These are phyloP conservation scores for Sonneratia alba DNA, from an alignment of 345 rosid genomes.

Conservation along the genomic window DNA sequence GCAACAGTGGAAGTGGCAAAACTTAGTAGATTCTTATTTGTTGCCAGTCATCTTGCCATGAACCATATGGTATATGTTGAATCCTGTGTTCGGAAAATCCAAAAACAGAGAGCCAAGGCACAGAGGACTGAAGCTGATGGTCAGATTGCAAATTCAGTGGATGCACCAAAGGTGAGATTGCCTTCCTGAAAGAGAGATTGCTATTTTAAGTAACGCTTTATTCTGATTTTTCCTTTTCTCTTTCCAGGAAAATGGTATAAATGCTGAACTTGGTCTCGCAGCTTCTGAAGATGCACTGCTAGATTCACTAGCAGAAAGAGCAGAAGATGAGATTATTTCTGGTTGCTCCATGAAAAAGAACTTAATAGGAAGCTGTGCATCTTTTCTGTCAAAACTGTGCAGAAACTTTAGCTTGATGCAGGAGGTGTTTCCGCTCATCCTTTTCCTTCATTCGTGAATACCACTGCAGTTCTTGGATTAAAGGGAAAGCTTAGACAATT, in stretches of 20 bases:
- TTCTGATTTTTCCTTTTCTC: conserved; percentile 11
- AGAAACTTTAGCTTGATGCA: conserved; percentile 77
- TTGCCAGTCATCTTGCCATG: conserved; percentile 88
- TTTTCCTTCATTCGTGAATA: conserved; percentile 3
- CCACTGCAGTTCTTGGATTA: not conserved
- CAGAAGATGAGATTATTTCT: conserved; percentile 85
- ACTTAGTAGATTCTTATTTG: conserved; percentile 76
- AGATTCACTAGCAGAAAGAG: conserved; percentile 75
- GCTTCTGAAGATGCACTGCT: conserved; percentile 87
- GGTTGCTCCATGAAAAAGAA: conserved; percentile 48
- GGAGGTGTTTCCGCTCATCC: conserved; percentile 35
- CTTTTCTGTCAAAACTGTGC: conserved; percentile 84
- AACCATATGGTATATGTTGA: conserved; percentile 90
- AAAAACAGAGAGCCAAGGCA: conserved; percentile 62
- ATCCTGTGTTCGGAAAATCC: conserved; percentile 72
- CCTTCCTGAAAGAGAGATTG: conserved; percentile 1
- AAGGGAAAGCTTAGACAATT: not conserved
- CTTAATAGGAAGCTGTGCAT: conserved; percentile 73
- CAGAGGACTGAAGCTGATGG: conserved; percentile 32
- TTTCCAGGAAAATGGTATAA: conserved; percentile 61
- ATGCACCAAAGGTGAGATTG: conserved; percentile 33
- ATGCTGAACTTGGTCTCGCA: conserved; percentile 87
- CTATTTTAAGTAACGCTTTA: not conserved
- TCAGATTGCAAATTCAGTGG: conserved; percentile 14
- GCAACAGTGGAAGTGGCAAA: conserved; percentile 58